Evolutionary conservation across 768 basidiomycete genomes (phyloP), one percentile per base, ranked within the genome.

Genomic region (Boletales sp.): DNA sequence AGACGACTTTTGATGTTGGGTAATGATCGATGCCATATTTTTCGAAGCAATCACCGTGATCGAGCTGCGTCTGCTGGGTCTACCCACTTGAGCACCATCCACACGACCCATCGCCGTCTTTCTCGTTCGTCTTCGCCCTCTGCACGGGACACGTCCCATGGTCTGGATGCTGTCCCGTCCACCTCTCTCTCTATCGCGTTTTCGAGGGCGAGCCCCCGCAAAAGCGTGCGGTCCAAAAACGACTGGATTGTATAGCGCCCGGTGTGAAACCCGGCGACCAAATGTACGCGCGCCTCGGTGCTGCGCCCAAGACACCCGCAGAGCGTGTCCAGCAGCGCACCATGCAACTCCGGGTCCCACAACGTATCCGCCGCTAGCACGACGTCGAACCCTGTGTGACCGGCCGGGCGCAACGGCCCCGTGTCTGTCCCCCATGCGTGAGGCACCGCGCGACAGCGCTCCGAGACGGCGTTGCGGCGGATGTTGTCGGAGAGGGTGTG

Each of bases 181-280:
- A 77, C 72, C 45, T 80, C 74, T 53, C 71, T 75, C 60, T 88
- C 87, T 15, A 57, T 43, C 8, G 73, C 68, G 31, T 63, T 70
- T 24, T 78, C 75, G 8, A 82, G 51, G 7, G 67, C 66, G 36
- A 89, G 73, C 5, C 76, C 81, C 45, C 60, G 68, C 8, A 52
- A 54, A 5, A 55, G 48, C 11, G 49, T 43, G 24, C 44, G 17
- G 17, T 67, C 58, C 37, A 89, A 58, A 65, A 88, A 88, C 8
- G 81, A 69, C 46, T 82, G 74, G 29, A 90, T 74, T 2, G 86
- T 82, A 58, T 87, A 89, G 43, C 84, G 71, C 4, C 87, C 89
- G 0, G 87, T 90, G 57, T 90, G 88, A 45, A 90, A 57, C 0
- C 87, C 87, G 3, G 84, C 84, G 8, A 90, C 75, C n/a, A 90